A percentile compares a stretch with the other conserved stretches of the same genome.
These are phyloP conservation scores for Amanita rimosa DNA, from an alignment of 768 basidiomycete genomes.

Conservation along the genomic window DNA sequence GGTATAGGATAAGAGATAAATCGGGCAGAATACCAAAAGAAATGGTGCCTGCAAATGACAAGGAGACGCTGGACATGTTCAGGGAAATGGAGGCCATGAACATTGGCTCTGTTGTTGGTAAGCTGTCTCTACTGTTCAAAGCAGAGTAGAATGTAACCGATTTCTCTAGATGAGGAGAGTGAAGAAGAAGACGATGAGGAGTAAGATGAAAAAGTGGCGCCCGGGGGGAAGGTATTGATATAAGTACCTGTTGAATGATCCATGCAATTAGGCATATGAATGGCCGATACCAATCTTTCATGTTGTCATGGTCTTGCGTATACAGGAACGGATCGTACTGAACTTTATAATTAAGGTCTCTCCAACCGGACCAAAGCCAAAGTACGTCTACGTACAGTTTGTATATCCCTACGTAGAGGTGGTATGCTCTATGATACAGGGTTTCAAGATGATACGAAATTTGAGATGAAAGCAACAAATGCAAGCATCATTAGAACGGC, in stretches of 20 bases:
- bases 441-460: not conserved
- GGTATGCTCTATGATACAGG: not conserved
- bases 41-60: conserved; percentile 41
- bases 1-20: conserved; percentile 64
- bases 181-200: conserved; percentile 10
- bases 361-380: not conserved
- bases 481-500: too few relatives aligned
- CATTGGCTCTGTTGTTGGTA: conserved; percentile 46
- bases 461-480: not conserved
- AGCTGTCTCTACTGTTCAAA: conserved; percentile 6
- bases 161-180: conserved; percentile 15
- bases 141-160: not conserved
- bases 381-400: not conserved
- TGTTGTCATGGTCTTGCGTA: too few relatives aligned
- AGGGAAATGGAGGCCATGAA: conserved; percentile 41
- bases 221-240: too few relatives aligned
- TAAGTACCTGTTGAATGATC: not conserved
- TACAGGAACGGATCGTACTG: too few relatives aligned
- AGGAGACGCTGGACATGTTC: conserved; percentile 37
- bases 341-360: too few relatives aligned
- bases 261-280: not conserved
- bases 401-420: not conserved
- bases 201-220: not conserved
- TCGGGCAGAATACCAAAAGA: conserved; percentile 46
- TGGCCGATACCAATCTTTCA: not conserved